Conservation (phyloP, 1,284 basidiomycete genomes). For the Ceratobasidium sp. region DNA sequence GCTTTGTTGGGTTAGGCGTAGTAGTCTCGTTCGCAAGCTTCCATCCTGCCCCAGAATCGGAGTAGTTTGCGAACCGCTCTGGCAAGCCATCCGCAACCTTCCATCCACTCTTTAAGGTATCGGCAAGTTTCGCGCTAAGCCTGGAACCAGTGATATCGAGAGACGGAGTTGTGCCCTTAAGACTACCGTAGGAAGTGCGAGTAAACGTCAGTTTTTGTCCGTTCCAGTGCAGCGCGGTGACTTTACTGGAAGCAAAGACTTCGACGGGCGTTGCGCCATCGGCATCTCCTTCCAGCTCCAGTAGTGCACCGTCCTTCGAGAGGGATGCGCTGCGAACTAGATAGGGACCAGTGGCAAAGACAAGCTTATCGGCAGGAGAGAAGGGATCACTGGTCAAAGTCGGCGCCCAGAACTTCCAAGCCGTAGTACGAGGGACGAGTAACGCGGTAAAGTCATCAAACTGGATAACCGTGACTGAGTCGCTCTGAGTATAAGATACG, state of each 20-base stretch:
- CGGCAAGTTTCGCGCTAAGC: conserved; percentile 15
- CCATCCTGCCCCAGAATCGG: conserved; percentile 35
- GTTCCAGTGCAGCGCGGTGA: conserved; percentile 43
- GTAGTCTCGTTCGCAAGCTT: conserved; percentile 26
- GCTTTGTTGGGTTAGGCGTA: conserved; percentile 31
- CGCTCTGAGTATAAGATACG: conserved; percentile 25
- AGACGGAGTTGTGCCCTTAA: conserved; percentile 18
- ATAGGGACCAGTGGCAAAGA: conserved; percentile 41
- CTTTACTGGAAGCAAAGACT: conserved; percentile 39
- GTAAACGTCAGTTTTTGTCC: conserved; percentile 35
- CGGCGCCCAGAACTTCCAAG: conserved; percentile 37
- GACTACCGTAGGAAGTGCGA: conserved; percentile 31
- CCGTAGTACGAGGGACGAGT: conserved; percentile 37
- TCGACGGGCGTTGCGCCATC: conserved; percentile 36
- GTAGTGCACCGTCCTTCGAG: conserved; percentile 42
- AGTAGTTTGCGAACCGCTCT: conserved; percentile 37
- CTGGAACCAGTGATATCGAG: conserved; percentile 5
- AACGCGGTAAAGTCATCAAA: conserved; percentile 21
- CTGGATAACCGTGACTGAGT: conserved; percentile 6
- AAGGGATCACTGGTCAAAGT: conserved; percentile 25
- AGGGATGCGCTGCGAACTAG: conserved; percentile 40
- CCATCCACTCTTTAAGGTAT: conserved; percentile 22
- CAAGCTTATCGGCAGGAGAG: conserved; percentile 37
- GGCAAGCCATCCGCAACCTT: conserved; percentile 36
- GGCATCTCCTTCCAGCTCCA: conserved; percentile 38